Conservation (phyloP, 2,329 filamentous ascomycete genomes). For the Aspergillus caelatus region DNA sequence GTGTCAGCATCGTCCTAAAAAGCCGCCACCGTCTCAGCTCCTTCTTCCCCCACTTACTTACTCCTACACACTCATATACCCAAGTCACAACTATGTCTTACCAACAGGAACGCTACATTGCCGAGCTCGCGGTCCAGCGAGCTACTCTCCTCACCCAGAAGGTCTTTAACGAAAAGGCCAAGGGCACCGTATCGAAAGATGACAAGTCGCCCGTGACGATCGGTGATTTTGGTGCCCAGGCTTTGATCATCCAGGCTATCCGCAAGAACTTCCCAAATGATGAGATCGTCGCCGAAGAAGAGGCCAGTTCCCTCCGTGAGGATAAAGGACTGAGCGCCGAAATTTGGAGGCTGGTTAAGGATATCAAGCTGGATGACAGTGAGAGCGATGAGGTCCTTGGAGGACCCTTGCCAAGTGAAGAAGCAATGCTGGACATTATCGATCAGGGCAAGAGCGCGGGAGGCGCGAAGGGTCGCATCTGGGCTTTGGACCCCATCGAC, state of each 20-base stretch:
- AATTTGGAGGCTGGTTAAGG: constrained; percentile 82
- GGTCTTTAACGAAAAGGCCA: constrained; percentile 85
- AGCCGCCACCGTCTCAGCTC: constrained; percentile 44
- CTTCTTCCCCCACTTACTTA: constrained; percentile 33
- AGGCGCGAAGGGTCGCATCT: constrained; percentile 64
- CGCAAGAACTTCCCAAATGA: constrained; percentile 87
- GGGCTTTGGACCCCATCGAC: constrained; percentile 97
- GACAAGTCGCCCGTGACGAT: constrained; percentile 97
- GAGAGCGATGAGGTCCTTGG: constrained; percentile 70
- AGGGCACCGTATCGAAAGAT: constrained; percentile 91
- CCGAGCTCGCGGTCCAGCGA: constrained; percentile 85
- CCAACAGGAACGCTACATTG: constrained; percentile 76
- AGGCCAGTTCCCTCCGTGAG: constrained; percentile 76
- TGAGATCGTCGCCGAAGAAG: constrained; percentile 92
- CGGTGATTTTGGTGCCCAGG: constrained; percentile 96
- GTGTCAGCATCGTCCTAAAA: constrained; percentile 43
- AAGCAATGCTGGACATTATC: constrained; percentile 62
- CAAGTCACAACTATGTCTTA: constrained; percentile 56
- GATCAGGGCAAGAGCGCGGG: constrained; percentile 54
- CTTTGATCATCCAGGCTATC: constrained; percentile 89
- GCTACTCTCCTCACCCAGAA: constrained; percentile 74
- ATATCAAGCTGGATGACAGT: constrained; percentile 68
- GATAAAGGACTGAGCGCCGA: constrained; percentile 70
- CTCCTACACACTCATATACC: constrained; percentile 22
- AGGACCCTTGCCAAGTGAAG: constrained; percentile 66